Base-by-base conservation (phyloP, 352 stramenopile genomes). In the Pythium pectinolyticum region DNA sequence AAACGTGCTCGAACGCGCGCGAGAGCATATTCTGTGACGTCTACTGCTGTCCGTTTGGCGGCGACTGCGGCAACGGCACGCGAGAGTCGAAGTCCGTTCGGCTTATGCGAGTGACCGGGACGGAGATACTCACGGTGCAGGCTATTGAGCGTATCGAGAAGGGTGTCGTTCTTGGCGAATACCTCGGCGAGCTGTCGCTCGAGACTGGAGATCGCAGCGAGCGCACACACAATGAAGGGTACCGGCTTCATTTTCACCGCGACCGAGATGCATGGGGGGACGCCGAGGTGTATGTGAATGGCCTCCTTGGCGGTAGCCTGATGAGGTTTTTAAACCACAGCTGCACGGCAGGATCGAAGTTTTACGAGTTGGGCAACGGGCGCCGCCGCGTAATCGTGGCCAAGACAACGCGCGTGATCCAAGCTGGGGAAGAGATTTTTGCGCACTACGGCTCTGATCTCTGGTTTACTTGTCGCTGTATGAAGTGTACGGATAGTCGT, bases 281-380 rank as follows among this genome's bases (percentile, higher is more conserved):
- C 12, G 24, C 24, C 17, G 20, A 15, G 15, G 52, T 59, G 5
- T 59, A 37, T 12, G 28, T 59, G 2, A 59, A 59, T 37, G 52
- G 24, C 15, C 52, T 35, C 11, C 7, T 27, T n/a, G n/a, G 17
- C 17, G 52, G 52, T 4, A 35, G 22, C 5, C 24, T 59, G 7
- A 59, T 59, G 52, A 2, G 52, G 5, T 59, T 59, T 34, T 28
- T 59, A 7, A 59, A 59, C 19, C 52, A 59, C 25, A 34, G 20
- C n/a, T 59, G 52, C 52, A 48, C 24, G 4, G 35, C 52, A 25
- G 25, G 20, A 11, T 15, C 52, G 6, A 28, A 11, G 22, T 59
- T 59, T 24, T n/a, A 59, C 37, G 52, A 59, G 27, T n/a, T 59
- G 22, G 22, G 3, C 8, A 59, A 59, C 19, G 39, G 37, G 5